These are phyloP conservation scores for Colletotrichum sp. DNA, from an alignment of 2,329 filamentous ascomycete species.

Conservation along the genomic window DNA sequence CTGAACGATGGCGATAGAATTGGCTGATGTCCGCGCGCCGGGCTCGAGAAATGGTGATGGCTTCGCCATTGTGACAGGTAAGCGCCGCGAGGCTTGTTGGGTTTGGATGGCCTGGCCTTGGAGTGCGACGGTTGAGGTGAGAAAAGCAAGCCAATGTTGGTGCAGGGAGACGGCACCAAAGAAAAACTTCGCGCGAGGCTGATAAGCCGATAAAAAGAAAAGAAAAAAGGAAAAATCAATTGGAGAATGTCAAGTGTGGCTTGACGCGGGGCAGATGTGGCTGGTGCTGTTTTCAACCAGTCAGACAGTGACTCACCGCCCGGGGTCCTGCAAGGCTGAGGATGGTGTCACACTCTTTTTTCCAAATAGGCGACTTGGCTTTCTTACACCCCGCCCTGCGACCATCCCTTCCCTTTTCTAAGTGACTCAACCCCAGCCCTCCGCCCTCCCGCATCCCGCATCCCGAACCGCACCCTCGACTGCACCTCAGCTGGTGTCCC, in stretches of 20 bases:
- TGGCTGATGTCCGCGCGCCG: conserved; percentile 62
- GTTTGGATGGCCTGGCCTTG: neutral
- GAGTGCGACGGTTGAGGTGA: neutral
- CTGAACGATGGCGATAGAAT: conserved; percentile 82
- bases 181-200: conserved; percentile 14
- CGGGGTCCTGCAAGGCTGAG: conserved; percentile 11
- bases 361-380: conserved; percentile 4
- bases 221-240: neutral
- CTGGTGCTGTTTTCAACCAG: fast-evolving
- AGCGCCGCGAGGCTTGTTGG: neutral
- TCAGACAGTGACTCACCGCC: neutral
- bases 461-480: neutral
- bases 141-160: neutral
- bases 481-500: neutral
- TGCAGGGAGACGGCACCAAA: neutral
- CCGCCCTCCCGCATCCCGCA: conserved; percentile 1
- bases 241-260: neutral
- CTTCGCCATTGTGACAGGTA: conserved; percentile 34
- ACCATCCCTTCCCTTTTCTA: neutral
- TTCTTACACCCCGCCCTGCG: neutral
- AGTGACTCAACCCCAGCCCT: neutral
- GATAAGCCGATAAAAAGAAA: neutral
- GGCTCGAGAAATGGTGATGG: conserved; percentile 82
- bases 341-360: conserved; percentile 8
- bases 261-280: conserved; percentile 14